phyloP scores from a whole-genome alignment of 257 asterid genomes.

The Cinchona pubescens region DNA sequence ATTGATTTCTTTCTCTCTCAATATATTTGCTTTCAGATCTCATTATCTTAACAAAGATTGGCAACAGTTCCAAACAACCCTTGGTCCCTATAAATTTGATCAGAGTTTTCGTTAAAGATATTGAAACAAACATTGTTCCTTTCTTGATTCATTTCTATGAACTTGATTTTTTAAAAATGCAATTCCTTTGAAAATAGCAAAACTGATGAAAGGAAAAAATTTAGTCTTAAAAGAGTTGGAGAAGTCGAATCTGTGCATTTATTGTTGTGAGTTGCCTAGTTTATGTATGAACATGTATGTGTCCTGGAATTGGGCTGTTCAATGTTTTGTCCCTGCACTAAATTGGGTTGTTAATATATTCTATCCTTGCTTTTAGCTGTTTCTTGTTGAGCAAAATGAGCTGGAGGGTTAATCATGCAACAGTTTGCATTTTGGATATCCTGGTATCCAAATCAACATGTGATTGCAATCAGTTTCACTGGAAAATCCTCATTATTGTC shows the following conservation, averaged over 20 bases:
- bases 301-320: not conserved
- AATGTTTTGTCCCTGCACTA: not conserved
- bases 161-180: too few species aligned
- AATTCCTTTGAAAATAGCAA: not conserved
- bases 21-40: too few species aligned
- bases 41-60: too few species aligned
- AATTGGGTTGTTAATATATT: not conserved
- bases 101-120: too few species aligned
- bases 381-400: not conserved
- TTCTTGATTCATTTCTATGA: not conserved
- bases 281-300: not conserved
- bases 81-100: too few species aligned
- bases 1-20: too few species aligned
- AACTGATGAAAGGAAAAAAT: not conserved
- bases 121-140: too few species aligned
- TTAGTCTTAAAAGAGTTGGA: not conserved
- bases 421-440: not conserved
- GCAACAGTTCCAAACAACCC: too few species aligned
- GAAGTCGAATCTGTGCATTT: not conserved
- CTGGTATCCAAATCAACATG: not conserved
- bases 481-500: not conserved
- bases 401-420: not conserved
- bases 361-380: not conserved
- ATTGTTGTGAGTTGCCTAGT: not conserved
- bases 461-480: not conserved